Base-by-base conservation (phyloP, 164 flowering plant genomes). In the Akebia trifoliata region DNA sequence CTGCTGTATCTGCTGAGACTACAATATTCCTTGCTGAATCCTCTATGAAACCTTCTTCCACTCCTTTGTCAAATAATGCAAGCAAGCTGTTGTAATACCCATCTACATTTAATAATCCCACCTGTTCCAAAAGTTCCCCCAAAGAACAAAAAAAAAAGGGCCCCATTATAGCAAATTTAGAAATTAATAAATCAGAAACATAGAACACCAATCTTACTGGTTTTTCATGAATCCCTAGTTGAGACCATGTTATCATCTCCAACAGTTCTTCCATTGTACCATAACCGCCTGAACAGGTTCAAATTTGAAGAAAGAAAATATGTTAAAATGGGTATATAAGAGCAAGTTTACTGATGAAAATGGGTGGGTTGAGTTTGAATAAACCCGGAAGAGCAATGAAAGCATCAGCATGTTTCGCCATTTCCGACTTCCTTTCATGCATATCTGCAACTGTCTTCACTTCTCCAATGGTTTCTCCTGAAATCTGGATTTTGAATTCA, bases 1-100 rank as follows among this genome's bases (percentile, higher is more conserved):
- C 44, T 39, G 91, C 61, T 56, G 81, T 73, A 8, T 65, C 61
- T 59, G 91, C 87, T 37, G 75, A 68, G 38, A 80, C 50, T 28
- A 85, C 60, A 39, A 85, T 85, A 0, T 77, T 25, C 56, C 87
- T 72, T 30, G 76, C 91, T 21, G 77, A 62, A 22, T 34, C 56
- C 12, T 74, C 66, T 45, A 85, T 85, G 78, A 85, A 85, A 31
- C 87, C 91, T 69, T 85, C 87, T 42, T 85, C 81, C 3, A 85
- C 85, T 65, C 82, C 87, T 59, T 78, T 84, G 60, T 84, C 91
- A 69, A 84, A 77, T 31, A 80, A 68, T 37, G 73, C 73, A 25
- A 84, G 74, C 72, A 84, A 69, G 69, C 70, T 58, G 69, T 84
- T 57, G 37, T 80, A 82, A 28, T 80, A 85, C 15, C 91, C 91